phyloP scores from a whole-genome alignment of 2,329 filamentous ascomycete species.

The Sarocladiaceae sp. region DNA sequence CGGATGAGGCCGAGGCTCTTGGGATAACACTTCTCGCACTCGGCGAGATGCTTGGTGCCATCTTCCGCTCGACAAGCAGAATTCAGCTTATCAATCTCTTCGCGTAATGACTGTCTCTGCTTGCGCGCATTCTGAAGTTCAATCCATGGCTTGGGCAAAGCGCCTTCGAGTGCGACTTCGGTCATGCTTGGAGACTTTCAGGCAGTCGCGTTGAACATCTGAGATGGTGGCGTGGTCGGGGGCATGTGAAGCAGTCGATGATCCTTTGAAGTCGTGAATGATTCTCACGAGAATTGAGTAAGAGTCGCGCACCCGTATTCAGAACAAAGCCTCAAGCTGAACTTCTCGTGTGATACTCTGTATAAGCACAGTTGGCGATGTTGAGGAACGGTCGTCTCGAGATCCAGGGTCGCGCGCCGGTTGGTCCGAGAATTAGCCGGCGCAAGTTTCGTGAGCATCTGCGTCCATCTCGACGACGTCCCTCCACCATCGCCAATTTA shows the following conservation, averaged over 20 bases:
- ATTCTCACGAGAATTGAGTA: too few relatives aligned
- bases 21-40: slow-evolving; percentile 43
- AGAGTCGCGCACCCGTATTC: too few relatives aligned
- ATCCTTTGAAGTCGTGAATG: too few relatives aligned
- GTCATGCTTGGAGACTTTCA: background rate
- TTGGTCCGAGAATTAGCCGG: slow-evolving; percentile 3
- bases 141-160: slow-evolving; percentile 33
- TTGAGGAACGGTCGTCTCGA: too few relatives aligned
- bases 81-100: slow-evolving; percentile 36
- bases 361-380: too few relatives aligned
- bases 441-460: background rate
- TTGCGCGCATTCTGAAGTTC: slow-evolving; percentile 27
- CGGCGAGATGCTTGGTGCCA: slow-evolving; percentile 32
- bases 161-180: slow-evolving; percentile 16
- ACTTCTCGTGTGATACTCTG: too few relatives aligned
- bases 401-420: background rate
- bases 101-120: slow-evolving; percentile 29
- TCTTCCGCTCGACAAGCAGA: slow-evolving; percentile 31
- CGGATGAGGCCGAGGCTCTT: slow-evolving; percentile 39
- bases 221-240: background rate
- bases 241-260: too few relatives aligned
- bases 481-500: background rate
- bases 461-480: background rate
- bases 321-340: too few relatives aligned
- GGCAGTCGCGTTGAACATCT: background rate